Conservation (phyloP, 176 grass and related monocot species). For the Eragrostis nindensis region DNA sequence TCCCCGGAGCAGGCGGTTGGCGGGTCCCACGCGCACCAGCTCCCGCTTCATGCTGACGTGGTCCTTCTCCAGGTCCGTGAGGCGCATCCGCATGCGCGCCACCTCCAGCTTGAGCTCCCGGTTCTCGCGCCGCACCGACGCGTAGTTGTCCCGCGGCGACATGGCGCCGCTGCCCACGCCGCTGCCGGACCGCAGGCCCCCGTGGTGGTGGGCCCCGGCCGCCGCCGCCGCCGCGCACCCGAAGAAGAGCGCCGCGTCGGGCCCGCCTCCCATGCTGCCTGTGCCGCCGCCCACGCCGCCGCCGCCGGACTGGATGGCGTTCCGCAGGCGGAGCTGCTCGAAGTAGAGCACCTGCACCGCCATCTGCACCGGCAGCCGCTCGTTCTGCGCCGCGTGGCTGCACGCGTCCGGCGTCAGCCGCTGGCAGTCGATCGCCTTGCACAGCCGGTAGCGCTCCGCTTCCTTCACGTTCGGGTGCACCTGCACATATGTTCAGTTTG, state of each 20-base stretch:
- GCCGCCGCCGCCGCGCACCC: slow-evolving; percentile 44
- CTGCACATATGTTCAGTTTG: slow-evolving; percentile 33
- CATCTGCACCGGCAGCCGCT: slow-evolving; percentile 89
- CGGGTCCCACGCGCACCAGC: slow-evolving; percentile 72
- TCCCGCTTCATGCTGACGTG: slow-evolving; percentile 94
- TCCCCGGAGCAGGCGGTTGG: slow-evolving; percentile 73
- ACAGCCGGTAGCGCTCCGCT: slow-evolving; percentile 83
- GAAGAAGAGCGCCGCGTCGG: slow-evolving; percentile 77
- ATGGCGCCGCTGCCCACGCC: slow-evolving; percentile 84
- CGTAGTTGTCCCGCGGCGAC: slow-evolving; percentile 95
- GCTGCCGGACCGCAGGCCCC: slow-evolving; percentile 62
- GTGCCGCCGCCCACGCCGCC: slow-evolving; percentile 1
- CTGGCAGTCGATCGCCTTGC: slow-evolving; percentile 96
- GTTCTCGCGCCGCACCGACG: slow-evolving; percentile 92
- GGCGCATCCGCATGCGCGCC: slow-evolving; percentile 88
- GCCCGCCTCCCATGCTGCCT: slow-evolving; percentile 44
- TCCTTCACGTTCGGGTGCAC: slow-evolving; percentile 98
- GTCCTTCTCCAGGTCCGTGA: slow-evolving; percentile 97
- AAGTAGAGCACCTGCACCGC: slow-evolving; percentile 96
- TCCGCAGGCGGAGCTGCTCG: slow-evolving; percentile 86
- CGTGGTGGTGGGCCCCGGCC: background rate
- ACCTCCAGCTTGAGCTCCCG: slow-evolving; percentile 94
- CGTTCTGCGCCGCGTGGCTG: slow-evolving; percentile 97
- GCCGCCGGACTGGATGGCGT: slow-evolving; percentile 59
- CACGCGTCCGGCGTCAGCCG: slow-evolving; percentile 86